Base-by-base conservation (phyloP, 106 monocot genomes). In the Acorus gramineus region DNA sequence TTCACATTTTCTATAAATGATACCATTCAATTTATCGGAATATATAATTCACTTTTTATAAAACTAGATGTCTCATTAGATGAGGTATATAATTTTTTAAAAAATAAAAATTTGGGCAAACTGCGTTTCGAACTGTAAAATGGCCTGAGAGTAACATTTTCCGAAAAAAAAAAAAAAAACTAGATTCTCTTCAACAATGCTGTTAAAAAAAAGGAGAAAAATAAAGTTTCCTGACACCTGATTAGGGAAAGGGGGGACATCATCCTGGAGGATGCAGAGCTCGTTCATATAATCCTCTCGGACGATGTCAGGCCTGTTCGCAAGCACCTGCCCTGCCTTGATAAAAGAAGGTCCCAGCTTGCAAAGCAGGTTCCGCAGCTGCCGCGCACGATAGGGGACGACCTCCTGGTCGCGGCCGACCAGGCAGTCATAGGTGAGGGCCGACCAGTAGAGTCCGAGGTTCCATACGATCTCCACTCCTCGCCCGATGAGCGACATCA, bases 221-320 rank as follows among this genome's bases (percentile, higher is more conserved):
- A 28, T 28, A 28, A 28, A 28, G 28, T 28, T 28, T 28, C 28
- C 28, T 28, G 28, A 28, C 62, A 87, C 90, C 91, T 92, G 82
- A 75, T 88, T 92, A 52, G 91, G 88, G 67, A 98, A 88, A 12
- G 96, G 74, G 13, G 96, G 96, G 42, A 98, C 96, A 64, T 98
- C 96, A 69, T 98, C 96, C 66, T 98, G 96, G 60, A 98, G 81
- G 57, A 92, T 87, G 74, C 96, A 98, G 28, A 98, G 91, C 69
- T 98, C 96, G 68, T 92, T 98, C 96, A 98, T 98, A 66, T 98
- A 98, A 79, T 98, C 96, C 49, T 91, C 96, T 56, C 96, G 80
- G 46, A 98, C 85, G 61, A 98, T 98, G 67, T 98, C 96, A 14
- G 96, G 96, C 60, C 96, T 78, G 61, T 92, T 98, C 8, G 96